Percentiles rank a stretch among this genome's conserved stretches.
Conservation (phyloP, 139 green algal species). For the Coelastrella sp. region DNA sequence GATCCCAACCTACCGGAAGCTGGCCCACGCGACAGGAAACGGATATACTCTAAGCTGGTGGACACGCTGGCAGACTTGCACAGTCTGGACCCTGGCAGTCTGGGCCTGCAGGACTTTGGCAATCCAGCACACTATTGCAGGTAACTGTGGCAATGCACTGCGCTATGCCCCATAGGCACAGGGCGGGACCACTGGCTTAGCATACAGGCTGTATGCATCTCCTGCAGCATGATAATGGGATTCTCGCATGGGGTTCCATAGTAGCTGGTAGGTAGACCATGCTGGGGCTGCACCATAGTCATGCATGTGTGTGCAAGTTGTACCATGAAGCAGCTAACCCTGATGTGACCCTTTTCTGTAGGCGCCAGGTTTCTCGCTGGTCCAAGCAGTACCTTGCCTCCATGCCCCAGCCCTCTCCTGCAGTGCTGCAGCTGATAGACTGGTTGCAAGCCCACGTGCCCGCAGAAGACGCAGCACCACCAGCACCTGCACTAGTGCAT, state of each 20-base stretch:
- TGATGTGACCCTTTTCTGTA: not conserved
- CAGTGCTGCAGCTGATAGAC: conserved; percentile 77
- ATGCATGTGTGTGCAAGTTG: no score
- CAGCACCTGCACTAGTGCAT: conserved; percentile 74
- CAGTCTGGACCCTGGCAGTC: conserved; percentile 61
- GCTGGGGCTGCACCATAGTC: no score
- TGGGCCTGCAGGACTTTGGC: conserved; percentile 78
- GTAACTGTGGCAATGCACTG: not conserved
- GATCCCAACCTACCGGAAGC: conserved; percentile 81
- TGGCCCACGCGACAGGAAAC: conserved; percentile 15
- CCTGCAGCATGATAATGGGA: no score
- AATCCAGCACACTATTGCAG: conserved; percentile 77
- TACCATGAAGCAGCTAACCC: not conserved
- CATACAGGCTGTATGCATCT: no score
- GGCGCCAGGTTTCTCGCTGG: conserved; percentile 81
- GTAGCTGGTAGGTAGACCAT: no score
- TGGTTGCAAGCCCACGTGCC: conserved; percentile 88
- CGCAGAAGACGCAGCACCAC: conserved; percentile 59
- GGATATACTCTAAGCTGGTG: conserved; percentile 72
- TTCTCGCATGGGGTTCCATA: no score
- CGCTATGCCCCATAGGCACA: no score
- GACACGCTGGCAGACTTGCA: conserved; percentile 90
- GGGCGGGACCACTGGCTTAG: no score
- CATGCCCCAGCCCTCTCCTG: conserved; percentile 46
- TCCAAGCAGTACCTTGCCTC: conserved; percentile 80